Percentiles rank a stretch among this genome's conserved stretches.
These are phyloP conservation scores for Croton setiger DNA, from an alignment of 441 rosid species.

Conservation along the genomic window DNA sequence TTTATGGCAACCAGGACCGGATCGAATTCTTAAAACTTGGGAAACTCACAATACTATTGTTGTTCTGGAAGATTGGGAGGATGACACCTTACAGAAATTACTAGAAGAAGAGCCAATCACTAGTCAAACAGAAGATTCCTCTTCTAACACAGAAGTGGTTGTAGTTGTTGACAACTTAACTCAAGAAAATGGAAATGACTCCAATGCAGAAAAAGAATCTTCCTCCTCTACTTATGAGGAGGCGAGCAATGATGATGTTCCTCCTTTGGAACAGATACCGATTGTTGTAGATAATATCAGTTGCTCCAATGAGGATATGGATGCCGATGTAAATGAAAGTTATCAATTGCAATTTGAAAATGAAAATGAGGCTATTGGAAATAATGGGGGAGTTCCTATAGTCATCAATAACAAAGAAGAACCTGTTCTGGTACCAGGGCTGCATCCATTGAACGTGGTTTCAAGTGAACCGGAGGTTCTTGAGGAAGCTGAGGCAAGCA, in stretches of 20 bases:
- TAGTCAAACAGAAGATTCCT: constrained; percentile 25
- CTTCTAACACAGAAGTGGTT: constrained; percentile 20
- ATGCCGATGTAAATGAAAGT: constrained; percentile 20
- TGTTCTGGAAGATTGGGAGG: constrained; percentile 69
- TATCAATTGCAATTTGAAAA: constrained; percentile 20
- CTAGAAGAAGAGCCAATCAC: constrained; percentile 43
- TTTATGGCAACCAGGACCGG: constrained; percentile 79
- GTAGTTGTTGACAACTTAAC: constrained; percentile 8
- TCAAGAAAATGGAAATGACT: not conserved
- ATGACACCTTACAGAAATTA: constrained; percentile 49
- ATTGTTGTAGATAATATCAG: constrained; percentile 38
- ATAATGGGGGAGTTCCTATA: constrained; percentile 14
- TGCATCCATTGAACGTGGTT: constrained; percentile 29
- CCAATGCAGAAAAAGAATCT: not conserved
- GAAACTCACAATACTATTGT: constrained; percentile 50
- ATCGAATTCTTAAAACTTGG: constrained; percentile 55
- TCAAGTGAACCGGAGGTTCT: constrained; percentile 28
- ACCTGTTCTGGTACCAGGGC: constrained; percentile 71
- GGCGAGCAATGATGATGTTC: not conserved
- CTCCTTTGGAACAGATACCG: constrained; percentile 19
- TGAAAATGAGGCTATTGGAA: constrained; percentile 15
- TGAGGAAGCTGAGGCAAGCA: constrained; percentile 22
- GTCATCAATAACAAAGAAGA: constrained; percentile 28
- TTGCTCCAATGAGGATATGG: constrained; percentile 19
- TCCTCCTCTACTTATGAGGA: constrained; percentile 5